A percentile compares a stretch with the other conserved stretches of the same genome.
These are phyloP conservation scores for Rhizopus stolonifer DNA, from an alignment of 371 early-diverging fungal species.

Conservation along the genomic window DNA sequence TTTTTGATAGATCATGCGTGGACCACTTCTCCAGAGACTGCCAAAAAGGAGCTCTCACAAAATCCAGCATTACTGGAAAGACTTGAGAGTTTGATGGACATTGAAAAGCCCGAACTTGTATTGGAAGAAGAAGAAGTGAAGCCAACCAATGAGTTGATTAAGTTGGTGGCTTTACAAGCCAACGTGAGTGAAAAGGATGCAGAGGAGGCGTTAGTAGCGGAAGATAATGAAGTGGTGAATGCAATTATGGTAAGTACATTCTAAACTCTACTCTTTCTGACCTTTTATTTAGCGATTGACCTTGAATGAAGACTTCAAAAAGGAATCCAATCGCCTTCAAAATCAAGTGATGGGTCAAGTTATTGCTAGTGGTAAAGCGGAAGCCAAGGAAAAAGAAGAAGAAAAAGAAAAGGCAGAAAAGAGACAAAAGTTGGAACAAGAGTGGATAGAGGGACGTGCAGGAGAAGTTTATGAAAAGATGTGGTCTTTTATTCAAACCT, in stretches of 20 bases:
- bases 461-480: slow-evolving; percentile 39
- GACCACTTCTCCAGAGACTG: slow-evolving; percentile 66
- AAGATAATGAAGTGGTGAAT: slow-evolving; percentile 65
- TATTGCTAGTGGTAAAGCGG: slow-evolving; percentile 41
- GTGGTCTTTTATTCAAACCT: slow-evolving; percentile 61
- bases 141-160: slow-evolving; percentile 34
- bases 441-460: slow-evolving; percentile 26
- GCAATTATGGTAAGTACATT: slow-evolving; percentile 57
- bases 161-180: slow-evolving; percentile 62
- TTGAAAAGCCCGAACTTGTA: slow-evolving; percentile 49
- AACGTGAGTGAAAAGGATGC: slow-evolving; percentile 57
- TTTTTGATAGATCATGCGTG: slow-evolving; percentile 74
- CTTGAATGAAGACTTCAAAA: slow-evolving; percentile 38
- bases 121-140: slow-evolving; percentile 30
- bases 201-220: slow-evolving; percentile 53
- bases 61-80: slow-evolving; percentile 59
- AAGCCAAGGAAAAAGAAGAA: slow-evolving; percentile 47
- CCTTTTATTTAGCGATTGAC: slow-evolving; percentile 33
- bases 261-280: not conserved
- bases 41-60: slow-evolving; percentile 51
- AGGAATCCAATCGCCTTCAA: slow-evolving; percentile 40
- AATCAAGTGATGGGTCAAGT: slow-evolving; percentile 45
- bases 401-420: slow-evolving; percentile 33
- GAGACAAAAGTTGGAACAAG: slow-evolving; percentile 25
- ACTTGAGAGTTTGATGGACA: slow-evolving; percentile 63